Percentiles rank a stretch among this genome's conserved stretches.
Evolutionary conservation across 495 filamentous ascomycete genomes (phyloP).

Genomic region (Podospora anserina): DNA sequence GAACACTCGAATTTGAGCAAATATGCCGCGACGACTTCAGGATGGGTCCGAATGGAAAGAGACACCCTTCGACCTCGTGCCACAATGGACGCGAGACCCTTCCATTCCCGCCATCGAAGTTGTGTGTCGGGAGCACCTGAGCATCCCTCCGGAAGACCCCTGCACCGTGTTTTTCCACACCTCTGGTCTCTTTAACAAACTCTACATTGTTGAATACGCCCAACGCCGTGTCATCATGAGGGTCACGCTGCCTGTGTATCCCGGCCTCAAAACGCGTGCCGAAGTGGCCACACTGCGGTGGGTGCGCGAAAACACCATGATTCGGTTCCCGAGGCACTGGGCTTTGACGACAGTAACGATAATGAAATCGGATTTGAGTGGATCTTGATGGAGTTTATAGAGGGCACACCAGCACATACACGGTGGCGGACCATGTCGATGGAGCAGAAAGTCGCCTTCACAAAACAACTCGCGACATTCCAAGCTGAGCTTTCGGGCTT

Average conservation of each 20-base stretch:
- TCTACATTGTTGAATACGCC: conserved; percentile 16
- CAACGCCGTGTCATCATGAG: conserved; percentile 27
- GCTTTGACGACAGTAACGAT: conserved; percentile 36
- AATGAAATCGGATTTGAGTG: conserved; percentile 50
- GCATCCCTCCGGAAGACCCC: conserved; percentile 8
- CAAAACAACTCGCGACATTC: conserved; percentile 36
- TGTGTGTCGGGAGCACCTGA: conserved; percentile 19
- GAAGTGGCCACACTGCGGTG: conserved; percentile 51
- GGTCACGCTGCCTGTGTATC: conserved; percentile 45
- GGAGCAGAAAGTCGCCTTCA: conserved; percentile 35
- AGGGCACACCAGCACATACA: conserved; percentile 38
- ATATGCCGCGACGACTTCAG: background rate
- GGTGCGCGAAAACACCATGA: conserved; percentile 35
- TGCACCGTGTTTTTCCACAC: conserved; percentile 23
- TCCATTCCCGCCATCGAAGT: conserved; percentile 14
- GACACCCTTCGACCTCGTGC: background rate
- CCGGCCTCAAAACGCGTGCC: conserved; percentile 43
- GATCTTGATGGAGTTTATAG: conserved; percentile 46
- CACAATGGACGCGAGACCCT: conserved; percentile 21
- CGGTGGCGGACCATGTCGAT: conserved; percentile 40
- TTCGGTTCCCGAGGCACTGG: conserved; percentile 42
- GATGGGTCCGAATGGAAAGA: conserved; percentile 10
- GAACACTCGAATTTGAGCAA: too few species aligned
- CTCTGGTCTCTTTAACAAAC: conserved; percentile 27
- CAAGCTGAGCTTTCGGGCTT: conserved; percentile 23